Evolutionary conservation across 208 protist genomes (phyloP).

Genomic region (Hexamita inflata): DNA sequence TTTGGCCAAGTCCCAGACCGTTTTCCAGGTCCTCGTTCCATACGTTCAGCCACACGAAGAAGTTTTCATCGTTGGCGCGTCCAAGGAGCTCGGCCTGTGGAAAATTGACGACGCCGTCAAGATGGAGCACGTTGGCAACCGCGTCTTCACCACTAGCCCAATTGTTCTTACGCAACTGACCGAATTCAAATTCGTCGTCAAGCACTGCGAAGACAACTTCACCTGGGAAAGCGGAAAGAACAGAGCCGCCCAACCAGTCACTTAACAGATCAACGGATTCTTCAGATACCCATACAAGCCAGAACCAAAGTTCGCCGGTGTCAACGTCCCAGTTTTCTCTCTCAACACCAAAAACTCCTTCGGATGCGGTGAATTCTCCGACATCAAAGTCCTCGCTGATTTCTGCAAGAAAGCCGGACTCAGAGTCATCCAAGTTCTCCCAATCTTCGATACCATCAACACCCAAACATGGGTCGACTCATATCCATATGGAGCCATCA

Average conservation of each 20-base stretch:
- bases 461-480: conserved; percentile 46
- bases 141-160: not conserved
- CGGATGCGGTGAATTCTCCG: conserved; percentile 58
- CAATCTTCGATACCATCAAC: conserved; percentile 55
- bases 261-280: not conserved
- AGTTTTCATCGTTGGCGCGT: too few relatives aligned
- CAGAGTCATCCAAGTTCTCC: conserved; percentile 54
- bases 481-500: conserved; percentile 55
- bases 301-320: conserved; percentile 31
- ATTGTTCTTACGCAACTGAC: not conserved
- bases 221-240: conserved; percentile 6
- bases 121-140: not conserved
- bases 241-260: not conserved
- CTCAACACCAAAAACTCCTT: conserved; percentile 45
- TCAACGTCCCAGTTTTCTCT: conserved; percentile 57
- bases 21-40: too few relatives aligned
- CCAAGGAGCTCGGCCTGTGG: not conserved
- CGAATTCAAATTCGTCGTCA: conserved; percentile 10
- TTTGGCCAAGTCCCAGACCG: too few relatives aligned
- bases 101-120: conserved; percentile 14
- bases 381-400: conserved; percentile 43
- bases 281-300: conserved; percentile 12
- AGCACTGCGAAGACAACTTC: not conserved
- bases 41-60: not conserved
- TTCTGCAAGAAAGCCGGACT: conserved; percentile 41